A percentile compares a stretch with the other conserved stretches of the same genome.
These are phyloP conservation scores for Aspergillus unguis DNA, from an alignment of 2,329 filamentous ascomycete species.

Conservation along the genomic window DNA sequence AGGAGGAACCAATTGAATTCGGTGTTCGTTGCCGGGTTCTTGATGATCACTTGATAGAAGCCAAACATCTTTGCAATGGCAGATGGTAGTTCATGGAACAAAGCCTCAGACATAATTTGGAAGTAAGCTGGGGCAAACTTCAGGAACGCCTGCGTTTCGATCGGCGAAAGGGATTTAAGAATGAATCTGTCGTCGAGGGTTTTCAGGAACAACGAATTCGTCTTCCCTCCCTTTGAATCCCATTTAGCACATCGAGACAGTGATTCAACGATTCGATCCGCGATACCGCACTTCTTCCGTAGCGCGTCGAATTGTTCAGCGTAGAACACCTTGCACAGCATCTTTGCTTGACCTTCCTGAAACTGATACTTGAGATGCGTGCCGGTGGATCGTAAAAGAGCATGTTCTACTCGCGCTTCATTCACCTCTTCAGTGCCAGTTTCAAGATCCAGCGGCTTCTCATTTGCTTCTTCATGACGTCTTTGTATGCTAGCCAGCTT, in stretches of 20 bases:
- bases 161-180: constrained; percentile 82
- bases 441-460: constrained; percentile 23
- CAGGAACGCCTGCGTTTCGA: constrained; percentile 91
- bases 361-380: constrained; percentile 97
- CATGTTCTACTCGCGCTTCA: constrained; percentile 77
- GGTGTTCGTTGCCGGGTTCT: constrained; percentile 83
- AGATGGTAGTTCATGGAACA: constrained; percentile 92
- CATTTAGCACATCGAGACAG: constrained; percentile 93
- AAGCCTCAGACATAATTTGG: constrained; percentile 89
- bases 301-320: constrained; percentile 97
- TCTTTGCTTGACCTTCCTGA: constrained; percentile 85
- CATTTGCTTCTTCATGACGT: constrained; percentile 31
- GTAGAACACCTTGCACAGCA: constrained; percentile 98
- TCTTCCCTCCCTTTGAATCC: constrained; percentile 97
- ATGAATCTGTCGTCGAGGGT: constrained; percentile 93
- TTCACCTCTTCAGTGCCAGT: constrained; percentile 45
- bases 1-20: constrained; percentile 94
- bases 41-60: constrained; percentile 96
- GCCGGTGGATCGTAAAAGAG: constrained; percentile 76
- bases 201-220: constrained; percentile 94
- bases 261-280: constrained; percentile 91
- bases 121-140: constrained; percentile 97
- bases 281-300: constrained; percentile 84
- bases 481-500: constrained; percentile 62
- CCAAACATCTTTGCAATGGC: constrained; percentile 99